A percentile compares a stretch with the other conserved stretches of the same genome.
These are phyloP conservation scores for Komagataella pastoris DNA, from an alignment of 805 yeast species.

Conservation along the genomic window DNA sequence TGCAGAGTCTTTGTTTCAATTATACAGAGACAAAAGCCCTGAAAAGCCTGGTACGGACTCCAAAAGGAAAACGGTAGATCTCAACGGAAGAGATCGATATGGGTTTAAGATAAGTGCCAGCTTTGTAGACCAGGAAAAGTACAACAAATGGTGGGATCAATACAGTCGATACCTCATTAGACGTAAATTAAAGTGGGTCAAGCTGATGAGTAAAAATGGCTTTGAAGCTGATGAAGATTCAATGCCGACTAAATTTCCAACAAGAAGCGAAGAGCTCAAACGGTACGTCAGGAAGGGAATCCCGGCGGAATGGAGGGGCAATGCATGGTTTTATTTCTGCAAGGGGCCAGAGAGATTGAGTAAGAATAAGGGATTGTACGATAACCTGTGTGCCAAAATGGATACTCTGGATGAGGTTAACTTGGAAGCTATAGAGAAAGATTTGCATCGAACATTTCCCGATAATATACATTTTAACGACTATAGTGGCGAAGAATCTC, in stretches of 20 bases:
- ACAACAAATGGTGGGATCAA: slow-evolving; percentile 62
- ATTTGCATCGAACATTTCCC: slow-evolving; percentile 88
- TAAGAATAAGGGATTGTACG: slow-evolving; percentile 65
- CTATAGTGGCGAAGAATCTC: slow-evolving; percentile 34
- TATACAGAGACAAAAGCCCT: background rate
- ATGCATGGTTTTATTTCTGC: slow-evolving; percentile 93
- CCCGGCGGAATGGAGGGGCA: slow-evolving; percentile 96
- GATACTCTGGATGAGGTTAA: slow-evolving; percentile 46
- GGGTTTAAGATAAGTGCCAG: slow-evolving; percentile 69
- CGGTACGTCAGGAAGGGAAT: slow-evolving; percentile 82
- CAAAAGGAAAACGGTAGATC: background rate
- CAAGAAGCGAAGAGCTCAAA: slow-evolving; percentile 64
- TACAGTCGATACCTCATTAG: slow-evolving; percentile 52
- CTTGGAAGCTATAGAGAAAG: slow-evolving; percentile 88
- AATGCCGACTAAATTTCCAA: slow-evolving; percentile 58
- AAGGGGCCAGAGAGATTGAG: slow-evolving; percentile 53
- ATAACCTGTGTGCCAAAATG: slow-evolving; percentile 48
- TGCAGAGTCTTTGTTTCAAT: background rate
- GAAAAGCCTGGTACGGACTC: background rate
- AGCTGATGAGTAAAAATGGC: slow-evolving; percentile 56
- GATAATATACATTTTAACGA: slow-evolving; percentile 74
- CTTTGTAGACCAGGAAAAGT: slow-evolving; percentile 38
- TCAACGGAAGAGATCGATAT: slow-evolving; percentile 51
- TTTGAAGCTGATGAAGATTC: slow-evolving; percentile 14
- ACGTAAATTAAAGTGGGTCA: slow-evolving; percentile 68